phyloP scores from a whole-genome alignment of 352 stramenopile species.

The Phytopythium boreale region DNA sequence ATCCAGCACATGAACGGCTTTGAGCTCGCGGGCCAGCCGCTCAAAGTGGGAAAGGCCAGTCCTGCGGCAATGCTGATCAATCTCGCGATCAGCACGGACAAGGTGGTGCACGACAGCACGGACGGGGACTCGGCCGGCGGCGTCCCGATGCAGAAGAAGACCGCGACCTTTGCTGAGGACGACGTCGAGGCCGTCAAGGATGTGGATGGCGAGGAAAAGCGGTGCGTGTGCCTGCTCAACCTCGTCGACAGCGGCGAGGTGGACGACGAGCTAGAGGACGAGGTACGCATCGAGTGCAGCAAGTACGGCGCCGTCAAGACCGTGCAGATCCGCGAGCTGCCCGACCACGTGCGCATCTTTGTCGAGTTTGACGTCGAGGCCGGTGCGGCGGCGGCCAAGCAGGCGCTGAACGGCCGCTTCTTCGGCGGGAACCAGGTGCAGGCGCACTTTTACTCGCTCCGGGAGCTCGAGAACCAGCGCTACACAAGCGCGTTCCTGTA shows the following conservation, averaged over 20 bases:
- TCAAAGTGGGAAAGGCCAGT: conserved; percentile 79
- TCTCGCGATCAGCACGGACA: conserved; percentile 59
- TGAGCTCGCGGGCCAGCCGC: conserved; percentile 65
- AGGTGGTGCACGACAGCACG: conserved; percentile 37
- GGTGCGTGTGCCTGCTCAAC: conserved; percentile 72
- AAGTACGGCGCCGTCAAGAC: conserved; percentile 54
- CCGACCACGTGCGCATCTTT: conserved; percentile 75
- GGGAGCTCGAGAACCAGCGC: conserved; percentile 36
- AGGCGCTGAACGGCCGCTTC: conserved; percentile 66
- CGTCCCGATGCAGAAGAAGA: conserved; percentile 17
- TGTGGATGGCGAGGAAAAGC: conserved; percentile 29
- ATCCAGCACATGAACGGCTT: conserved; percentile 87
- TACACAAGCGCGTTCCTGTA: conserved; percentile 60
- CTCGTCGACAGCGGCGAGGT: conserved; percentile 69
- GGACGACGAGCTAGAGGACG: conserved; percentile 62
- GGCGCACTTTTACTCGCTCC: conserved; percentile 54
- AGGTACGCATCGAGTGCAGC: conserved; percentile 66
- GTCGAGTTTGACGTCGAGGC: conserved; percentile 56
- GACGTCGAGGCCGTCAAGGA: conserved; percentile 62
- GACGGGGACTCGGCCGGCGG: neutral
- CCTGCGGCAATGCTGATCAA: conserved; percentile 64
- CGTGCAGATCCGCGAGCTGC: conserved; percentile 60
- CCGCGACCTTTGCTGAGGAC: conserved; percentile 40
- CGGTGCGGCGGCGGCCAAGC: conserved; percentile 45
- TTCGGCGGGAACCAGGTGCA: conserved; percentile 77